phyloP scores from a whole-genome alignment of 1,284 basidiomycete species.

The Fomitiporia mediterranea region DNA sequence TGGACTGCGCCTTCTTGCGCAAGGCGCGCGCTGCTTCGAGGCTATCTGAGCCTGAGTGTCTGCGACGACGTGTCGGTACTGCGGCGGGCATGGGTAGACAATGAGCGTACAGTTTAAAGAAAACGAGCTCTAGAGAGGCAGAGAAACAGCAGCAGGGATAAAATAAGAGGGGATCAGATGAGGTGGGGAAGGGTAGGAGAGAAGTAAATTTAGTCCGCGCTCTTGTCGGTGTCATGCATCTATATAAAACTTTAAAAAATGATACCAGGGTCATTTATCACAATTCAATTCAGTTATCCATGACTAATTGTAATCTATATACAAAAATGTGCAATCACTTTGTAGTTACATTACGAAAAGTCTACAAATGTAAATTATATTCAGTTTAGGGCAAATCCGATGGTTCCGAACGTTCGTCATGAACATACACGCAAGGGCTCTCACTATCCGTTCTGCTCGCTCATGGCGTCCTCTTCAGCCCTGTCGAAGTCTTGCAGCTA shows the following conservation, averaged over 20 bases:
- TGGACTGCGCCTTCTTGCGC: constrained; percentile 17
- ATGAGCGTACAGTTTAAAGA: not conserved
- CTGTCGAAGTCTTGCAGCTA: not conserved
- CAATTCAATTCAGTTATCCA: not conserved
- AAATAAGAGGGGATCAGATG: not conserved
- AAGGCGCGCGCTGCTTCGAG: constrained; percentile 13
- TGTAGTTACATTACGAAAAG: not conserved
- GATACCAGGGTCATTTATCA: not conserved
- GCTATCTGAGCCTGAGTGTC: constrained; percentile 18
- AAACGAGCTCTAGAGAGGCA: no score
- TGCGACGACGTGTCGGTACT: constrained; percentile 18
- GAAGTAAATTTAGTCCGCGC: not conserved
- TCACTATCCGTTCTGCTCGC: not conserved
- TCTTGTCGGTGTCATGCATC: no score
- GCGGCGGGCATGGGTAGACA: constrained; percentile 13
- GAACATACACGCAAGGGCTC: not conserved
- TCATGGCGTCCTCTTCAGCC: not conserved
- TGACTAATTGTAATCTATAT: not conserved
- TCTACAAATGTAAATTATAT: not conserved
- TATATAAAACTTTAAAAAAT: no score
- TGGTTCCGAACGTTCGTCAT: not conserved
- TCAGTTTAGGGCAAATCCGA: not conserved
- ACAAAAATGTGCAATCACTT: not conserved
- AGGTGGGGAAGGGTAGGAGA: not conserved
- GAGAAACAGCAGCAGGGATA: not conserved